phyloP scores from a whole-genome alignment of 192 early-diverging fungal species.

The Allomyces macrogynus region DNA sequence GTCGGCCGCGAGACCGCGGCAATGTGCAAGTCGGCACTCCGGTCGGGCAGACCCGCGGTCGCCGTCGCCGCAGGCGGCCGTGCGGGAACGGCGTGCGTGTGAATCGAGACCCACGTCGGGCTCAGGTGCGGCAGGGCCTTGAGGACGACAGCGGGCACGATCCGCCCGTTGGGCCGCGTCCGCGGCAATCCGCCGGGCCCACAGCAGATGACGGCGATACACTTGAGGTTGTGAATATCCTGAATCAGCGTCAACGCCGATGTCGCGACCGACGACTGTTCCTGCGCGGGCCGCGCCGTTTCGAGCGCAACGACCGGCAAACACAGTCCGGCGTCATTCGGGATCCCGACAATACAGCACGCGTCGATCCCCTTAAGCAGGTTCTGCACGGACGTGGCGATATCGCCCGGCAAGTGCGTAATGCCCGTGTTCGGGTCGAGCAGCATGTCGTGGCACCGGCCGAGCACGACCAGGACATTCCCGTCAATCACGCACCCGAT shows the following conservation, averaged over 20 bases:
- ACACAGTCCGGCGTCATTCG: neutral
- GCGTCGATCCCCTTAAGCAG: slow-evolving; percentile 6
- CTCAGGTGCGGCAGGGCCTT: neutral
- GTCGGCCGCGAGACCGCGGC: slow-evolving; percentile 9
- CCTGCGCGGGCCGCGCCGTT: slow-evolving; percentile 1
- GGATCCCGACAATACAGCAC: slow-evolving; percentile 1
- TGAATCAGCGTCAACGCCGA: slow-evolving; percentile 1
- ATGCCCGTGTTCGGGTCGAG: neutral
- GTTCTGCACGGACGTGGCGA: slow-evolving; percentile 6
- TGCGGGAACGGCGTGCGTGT: neutral
- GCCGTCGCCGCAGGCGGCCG: neutral
- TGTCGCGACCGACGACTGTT: neutral
- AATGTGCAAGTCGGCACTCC: neutral
- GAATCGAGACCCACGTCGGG: neutral
- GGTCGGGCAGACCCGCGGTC: neutral
- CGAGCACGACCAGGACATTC: neutral
- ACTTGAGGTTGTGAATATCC: slow-evolving; percentile 3
- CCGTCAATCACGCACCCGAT: slow-evolving; percentile 5
- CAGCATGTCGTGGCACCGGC: neutral
- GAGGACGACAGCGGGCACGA: neutral
- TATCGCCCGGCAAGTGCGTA: slow-evolving; percentile 4
- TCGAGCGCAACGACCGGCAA: slow-evolving; percentile 12
- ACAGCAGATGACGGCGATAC: slow-evolving; percentile 5
- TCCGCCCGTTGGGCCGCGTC: neutral
- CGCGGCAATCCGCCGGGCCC: slow-evolving; percentile 5